Conservation (phyloP, 2,329 filamentous ascomycete genomes). For the Sclerotinia subarctica region DNA sequence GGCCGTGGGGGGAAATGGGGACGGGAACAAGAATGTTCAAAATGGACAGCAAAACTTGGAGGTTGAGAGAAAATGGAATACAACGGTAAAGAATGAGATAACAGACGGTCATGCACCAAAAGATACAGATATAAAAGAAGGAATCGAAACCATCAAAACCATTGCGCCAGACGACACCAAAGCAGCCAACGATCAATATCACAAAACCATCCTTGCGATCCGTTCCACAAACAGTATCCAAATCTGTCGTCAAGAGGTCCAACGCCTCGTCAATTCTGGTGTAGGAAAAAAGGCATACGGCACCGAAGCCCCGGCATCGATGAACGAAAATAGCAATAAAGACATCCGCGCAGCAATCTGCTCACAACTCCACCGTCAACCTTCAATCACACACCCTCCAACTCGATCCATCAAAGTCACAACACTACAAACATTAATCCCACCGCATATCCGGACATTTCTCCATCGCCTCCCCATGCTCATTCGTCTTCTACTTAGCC, state of each 20-base stretch:
- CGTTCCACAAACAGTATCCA: conserved; percentile 42
- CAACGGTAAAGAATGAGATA: conserved; percentile 36
- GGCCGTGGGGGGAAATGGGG: conserved; percentile 40
- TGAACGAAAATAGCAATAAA: conserved; percentile 40
- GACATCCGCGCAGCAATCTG: conserved; percentile 50
- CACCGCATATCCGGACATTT: conserved; percentile 44
- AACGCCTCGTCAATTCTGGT: background rate
- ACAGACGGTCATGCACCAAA: conserved; percentile 42
- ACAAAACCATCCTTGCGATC: conserved; percentile 43
- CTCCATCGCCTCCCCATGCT: conserved; percentile 50
- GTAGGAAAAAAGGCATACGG: conserved; percentile 19
- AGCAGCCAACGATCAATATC: conserved; percentile 44
- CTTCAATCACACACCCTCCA: conserved; percentile 51
- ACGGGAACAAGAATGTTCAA: background rate
- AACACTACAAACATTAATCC: conserved; percentile 45
- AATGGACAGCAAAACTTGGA: conserved; percentile 27
- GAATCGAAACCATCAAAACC: conserved; percentile 41
- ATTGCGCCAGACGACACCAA: conserved; percentile 45
- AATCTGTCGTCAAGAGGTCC: conserved; percentile 37
- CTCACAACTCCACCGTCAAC: conserved; percentile 46
- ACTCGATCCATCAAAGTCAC: conserved; percentile 47
- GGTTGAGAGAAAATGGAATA: background rate
- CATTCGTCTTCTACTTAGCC: conserved; percentile 46
- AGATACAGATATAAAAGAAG: conserved; percentile 39
- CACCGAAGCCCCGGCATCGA: conserved; percentile 3